Evolutionary conservation across 768 basidiomycete genomes (phyloP).

Genomic region (Kwoniella mangroviensis): DNA sequence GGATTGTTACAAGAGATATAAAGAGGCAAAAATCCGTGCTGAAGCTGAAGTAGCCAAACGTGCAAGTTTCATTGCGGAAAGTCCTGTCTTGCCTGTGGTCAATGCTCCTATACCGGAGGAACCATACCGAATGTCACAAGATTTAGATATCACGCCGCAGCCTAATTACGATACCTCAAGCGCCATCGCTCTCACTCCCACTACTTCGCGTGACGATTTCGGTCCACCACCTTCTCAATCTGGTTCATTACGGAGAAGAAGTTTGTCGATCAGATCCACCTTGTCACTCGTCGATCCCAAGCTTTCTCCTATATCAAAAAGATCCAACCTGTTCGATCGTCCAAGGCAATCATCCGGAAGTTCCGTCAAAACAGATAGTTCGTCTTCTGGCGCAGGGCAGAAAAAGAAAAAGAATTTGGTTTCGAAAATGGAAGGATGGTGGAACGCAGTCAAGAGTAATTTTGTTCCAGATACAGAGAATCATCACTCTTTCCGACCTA

Average conservation of each 20-base stretch:
- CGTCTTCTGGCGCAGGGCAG: slow-evolving; percentile 20
- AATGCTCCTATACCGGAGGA: slow-evolving; percentile 24
- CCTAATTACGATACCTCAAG: slow-evolving; percentile 30
- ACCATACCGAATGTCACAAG: slow-evolving; percentile 1
- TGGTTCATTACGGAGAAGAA: slow-evolving; percentile 24
- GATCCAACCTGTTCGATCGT: slow-evolving; percentile 39
- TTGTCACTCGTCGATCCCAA: slow-evolving; percentile 40
- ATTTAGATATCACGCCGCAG: slow-evolving; percentile 20
- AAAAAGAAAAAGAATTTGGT: slow-evolving; percentile 52
- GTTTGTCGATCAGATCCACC: slow-evolving; percentile 41
- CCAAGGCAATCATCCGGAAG: slow-evolving; percentile 41
- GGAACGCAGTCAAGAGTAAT: slow-evolving; percentile 58
- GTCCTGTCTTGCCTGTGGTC: not conserved
- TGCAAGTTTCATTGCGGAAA: not conserved
- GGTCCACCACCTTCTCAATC: slow-evolving; percentile 8
- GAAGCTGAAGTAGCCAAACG: slow-evolving; percentile 37
- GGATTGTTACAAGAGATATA: slow-evolving; percentile 60
- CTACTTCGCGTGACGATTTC: slow-evolving; percentile 43
- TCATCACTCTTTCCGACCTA: slow-evolving; percentile 23
- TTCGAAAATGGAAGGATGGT: slow-evolving; percentile 57
- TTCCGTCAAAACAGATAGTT: slow-evolving; percentile 38
- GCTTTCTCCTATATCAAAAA: slow-evolving; percentile 35
- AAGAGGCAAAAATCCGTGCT: slow-evolving; percentile 59
- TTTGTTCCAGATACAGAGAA: slow-evolving; percentile 41
- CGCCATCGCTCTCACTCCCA: slow-evolving; percentile 42